Percentiles rank a stretch among this genome's conserved stretches.
Evolutionary conservation across 371 early-diverging fungal species (phyloP).

Genomic region (Zopfochytrium polystomum): DNA sequence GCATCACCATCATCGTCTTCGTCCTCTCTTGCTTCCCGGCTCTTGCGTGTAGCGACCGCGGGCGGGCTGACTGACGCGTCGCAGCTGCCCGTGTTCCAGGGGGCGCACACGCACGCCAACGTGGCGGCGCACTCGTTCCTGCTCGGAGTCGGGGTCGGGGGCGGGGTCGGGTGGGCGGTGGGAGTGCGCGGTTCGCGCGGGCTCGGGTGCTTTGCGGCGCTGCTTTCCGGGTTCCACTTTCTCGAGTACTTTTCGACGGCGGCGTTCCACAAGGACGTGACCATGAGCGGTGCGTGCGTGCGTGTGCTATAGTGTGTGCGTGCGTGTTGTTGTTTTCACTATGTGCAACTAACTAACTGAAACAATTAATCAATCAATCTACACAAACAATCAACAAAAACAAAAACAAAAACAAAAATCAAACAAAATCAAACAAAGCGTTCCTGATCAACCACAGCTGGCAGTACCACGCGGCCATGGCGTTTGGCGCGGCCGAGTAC

Average conservation of each 20-base stretch:
- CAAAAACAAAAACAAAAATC: too few species aligned
- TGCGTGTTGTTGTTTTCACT: conserved; percentile 7
- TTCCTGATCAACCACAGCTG: conserved; percentile 74
- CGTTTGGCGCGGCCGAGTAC: conserved; percentile 65
- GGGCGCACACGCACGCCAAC: conserved; percentile 10
- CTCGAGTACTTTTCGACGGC: conserved; percentile 79
- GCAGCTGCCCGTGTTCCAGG: not conserved
- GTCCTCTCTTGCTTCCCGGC: conserved; percentile 8
- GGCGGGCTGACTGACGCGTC: not conserved
- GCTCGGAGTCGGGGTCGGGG: conserved; percentile 4
- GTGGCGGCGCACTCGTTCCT: conserved; percentile 1
- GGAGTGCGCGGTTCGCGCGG: conserved; percentile 39
- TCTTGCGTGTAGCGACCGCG: not conserved
- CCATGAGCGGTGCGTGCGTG: conserved; percentile 59
- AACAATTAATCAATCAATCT: too few species aligned
- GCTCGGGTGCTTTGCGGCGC: conserved; percentile 63
- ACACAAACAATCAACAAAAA: conserved; percentile 1
- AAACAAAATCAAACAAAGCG: conserved; percentile 42
- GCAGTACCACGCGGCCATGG: conserved; percentile 70
- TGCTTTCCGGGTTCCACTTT: conserved; percentile 68
- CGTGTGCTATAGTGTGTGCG: not conserved
- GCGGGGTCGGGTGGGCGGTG: not conserved
- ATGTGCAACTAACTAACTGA: too few species aligned
- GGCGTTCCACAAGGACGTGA: conserved; percentile 62
- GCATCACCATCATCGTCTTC: conserved; percentile 21